Base-by-base conservation (phyloP, 139 green algal species). In the Trebouxia sp. region DNA sequence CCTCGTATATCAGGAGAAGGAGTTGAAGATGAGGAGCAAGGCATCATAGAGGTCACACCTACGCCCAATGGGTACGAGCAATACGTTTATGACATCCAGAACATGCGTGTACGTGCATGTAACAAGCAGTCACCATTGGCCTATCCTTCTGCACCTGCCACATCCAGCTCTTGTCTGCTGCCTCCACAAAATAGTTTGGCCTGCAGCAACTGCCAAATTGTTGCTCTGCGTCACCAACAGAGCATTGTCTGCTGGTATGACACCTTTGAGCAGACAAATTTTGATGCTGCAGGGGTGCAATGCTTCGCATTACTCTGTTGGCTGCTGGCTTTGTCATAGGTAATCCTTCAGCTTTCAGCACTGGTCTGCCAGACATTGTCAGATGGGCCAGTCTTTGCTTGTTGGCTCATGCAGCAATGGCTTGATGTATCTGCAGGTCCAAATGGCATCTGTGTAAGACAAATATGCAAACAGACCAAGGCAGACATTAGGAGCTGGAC, bases 311-410 rank as follows among this genome's bases (percentile, higher is more conserved):
- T 67, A 97, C 92, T 0, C 86, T 98, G 12, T 91, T 98, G 74
- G 94, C 94, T 3, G 92, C 94, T 22, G 94, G 94, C 66, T 98
- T 97, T 58, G 84, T 97, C 35, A 97, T 97, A 51, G 94, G 80
- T 84, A 30, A 62, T 8, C 7, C 24, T 41, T 15, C n/a, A 51
- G 30, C 30, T 51, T 1, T 32, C 10, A 30, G 6, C 32, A 50
- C n/a, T n/a, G n/a, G n/a, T n/a, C n/a, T n/a, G n/a, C n/a, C n/a
- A n/a, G n/a, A n/a, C n/a, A n/a, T n/a, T n/a, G n/a, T n/a, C n/a
- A n/a, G n/a, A n/a, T n/a, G n/a, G n/a, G n/a, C n/a, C n/a, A n/a
- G 48, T 17, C 14, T 58, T 58, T 17, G 14, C 48, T n/a, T 14
- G 17, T 17, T 58, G 48, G 14, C 48, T 17, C 17, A n/a, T 17